Conservation (phyloP, 1,139 yeast species). For the Yamadazyma diospyri region DNA sequence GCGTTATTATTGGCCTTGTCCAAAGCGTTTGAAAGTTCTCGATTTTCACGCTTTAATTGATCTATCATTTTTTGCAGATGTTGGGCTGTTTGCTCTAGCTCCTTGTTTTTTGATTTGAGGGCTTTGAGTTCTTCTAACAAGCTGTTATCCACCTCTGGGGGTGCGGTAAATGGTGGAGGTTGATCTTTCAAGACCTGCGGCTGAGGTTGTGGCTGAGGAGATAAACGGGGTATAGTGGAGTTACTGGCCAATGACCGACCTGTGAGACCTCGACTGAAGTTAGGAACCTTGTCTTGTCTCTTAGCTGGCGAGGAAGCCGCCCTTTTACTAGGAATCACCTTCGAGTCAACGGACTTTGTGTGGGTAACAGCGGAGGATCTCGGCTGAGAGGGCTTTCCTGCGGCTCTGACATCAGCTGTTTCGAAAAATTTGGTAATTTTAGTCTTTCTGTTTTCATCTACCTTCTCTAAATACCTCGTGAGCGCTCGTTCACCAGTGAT, state of each 20-base stretch:
- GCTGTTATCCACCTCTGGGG: slow-evolving; percentile 11
- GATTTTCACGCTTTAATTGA: slow-evolving; percentile 44
- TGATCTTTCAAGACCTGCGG: slow-evolving; percentile 1
- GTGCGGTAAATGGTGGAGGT: too few relatives aligned
- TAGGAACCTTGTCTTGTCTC: slow-evolving; percentile 30
- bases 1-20: slow-evolving; percentile 46
- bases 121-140: slow-evolving; percentile 49
- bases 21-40: slow-evolving; percentile 37
- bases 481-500: slow-evolving; percentile 73
- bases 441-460: slow-evolving; percentile 70
- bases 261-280: slow-evolving; percentile 35
- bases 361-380: slow-evolving; percentile 5
- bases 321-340: slow-evolving; percentile 56
- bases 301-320: slow-evolving; percentile 67
- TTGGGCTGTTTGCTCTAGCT: slow-evolving; percentile 48
- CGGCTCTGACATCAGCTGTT: slow-evolving; percentile 49
- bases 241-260: slow-evolving; percentile 29
- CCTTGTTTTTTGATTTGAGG: slow-evolving; percentile 49
- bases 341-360: slow-evolving; percentile 8
- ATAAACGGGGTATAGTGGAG: slow-evolving; percentile 1
- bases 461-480: slow-evolving; percentile 53
- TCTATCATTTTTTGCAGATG: slow-evolving; percentile 35
- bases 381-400: slow-evolving; percentile 8
- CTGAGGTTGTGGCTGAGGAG: slow-evolving; percentile 4
- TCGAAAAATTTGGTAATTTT: slow-evolving; percentile 64